Conservation (phyloP, 2,329 filamentous ascomycete species). For the Aspergillus pseudoviridinutans region DNA sequence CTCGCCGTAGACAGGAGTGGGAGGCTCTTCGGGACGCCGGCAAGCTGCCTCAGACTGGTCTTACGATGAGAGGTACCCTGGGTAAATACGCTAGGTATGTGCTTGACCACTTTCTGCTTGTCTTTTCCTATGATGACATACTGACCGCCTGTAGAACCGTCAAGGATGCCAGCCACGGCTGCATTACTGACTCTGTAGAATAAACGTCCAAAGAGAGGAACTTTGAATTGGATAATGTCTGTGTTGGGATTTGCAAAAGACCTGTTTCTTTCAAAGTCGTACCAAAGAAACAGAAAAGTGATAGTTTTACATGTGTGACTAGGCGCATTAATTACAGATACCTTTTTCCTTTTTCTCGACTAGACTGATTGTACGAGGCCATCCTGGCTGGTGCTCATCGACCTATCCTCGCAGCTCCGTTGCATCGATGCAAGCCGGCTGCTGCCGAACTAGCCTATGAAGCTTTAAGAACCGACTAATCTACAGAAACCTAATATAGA, state of each 20-base stretch:
- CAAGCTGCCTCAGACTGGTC: conserved; percentile 47
- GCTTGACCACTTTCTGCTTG: too few relatives aligned
- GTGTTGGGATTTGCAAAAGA: conserved; percentile 7
- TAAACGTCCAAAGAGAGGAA: conserved; percentile 12
- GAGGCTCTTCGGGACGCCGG: conserved; percentile 42
- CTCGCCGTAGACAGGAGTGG: conserved; percentile 57
- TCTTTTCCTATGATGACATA: neutral
- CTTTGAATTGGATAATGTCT: neutral
- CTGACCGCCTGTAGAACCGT: conserved; percentile 25
- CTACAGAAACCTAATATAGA: neutral
- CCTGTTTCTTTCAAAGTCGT: neutral
- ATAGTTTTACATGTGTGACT: neutral
- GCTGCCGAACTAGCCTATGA: too few relatives aligned
- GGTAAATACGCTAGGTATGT: conserved; percentile 61
- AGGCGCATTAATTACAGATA: neutral
- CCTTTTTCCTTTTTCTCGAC: neutral
- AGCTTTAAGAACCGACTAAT: neutral
- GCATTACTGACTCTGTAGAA: conserved; percentile 43
- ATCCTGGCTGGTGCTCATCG: too few relatives aligned
- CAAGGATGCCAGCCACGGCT: conserved; percentile 46
- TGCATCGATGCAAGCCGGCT: neutral
- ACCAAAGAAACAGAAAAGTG: neutral
- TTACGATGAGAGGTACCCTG: conserved; percentile 61
- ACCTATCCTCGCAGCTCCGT: neutral
- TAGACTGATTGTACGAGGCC: neutral